Base-by-base conservation (phyloP, 73 alveolate species). In the Symbiodinium pilosum region DNA sequence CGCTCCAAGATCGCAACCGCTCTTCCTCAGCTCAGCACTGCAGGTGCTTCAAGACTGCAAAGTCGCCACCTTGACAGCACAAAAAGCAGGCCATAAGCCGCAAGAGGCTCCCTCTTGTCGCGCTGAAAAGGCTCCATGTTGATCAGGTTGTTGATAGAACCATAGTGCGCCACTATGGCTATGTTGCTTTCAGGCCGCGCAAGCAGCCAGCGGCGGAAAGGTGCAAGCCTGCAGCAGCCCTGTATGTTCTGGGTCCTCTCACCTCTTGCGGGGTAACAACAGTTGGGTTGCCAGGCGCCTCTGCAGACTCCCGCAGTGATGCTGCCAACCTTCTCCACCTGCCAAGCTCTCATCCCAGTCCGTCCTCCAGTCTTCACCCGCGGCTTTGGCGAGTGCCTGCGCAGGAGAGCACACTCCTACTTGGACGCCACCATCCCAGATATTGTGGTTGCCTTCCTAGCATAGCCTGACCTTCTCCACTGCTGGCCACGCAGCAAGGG, bases 51-150 rank as follows among this genome's bases (percentile, higher is more conserved):
- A 14, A 47, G 59, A 47, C 59, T 14, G 14, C 59, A 14, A 6
- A 47, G 14, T 47, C 21, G 14, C 6, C 59, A 47, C 6, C 59
- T 14, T 14, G 14, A 47, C 59, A 9, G 59, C 59, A 9, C 59
- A 47, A 47, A 47, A 14, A 47, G 14, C 59, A 47, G 14, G 6
- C 21, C 38, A 64, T 28, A 24, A 24, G 40, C 81, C 34, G 34
- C 81, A 64, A 32, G 38, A 64, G 81, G 30, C 81, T 64, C 81
- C 81, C 38, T 64, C 39, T 9, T n/a, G 34, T n/a, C 34, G 18
- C 81, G 81, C 81, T 64, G 39, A n/a, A 64, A 64, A n/a, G 81
- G 81, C 81, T 64, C 81, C 81, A 64, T 64, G 38, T 64, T 64
- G 39, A 64, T 34, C 81, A 64, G 34, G 81, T 64, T 64, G 81